Percentiles rank a stretch among this genome's conserved stretches.
Evolutionary conservation across 176 grass and related monocot species (phyloP).

Genomic region (Otatea glauca): DNA sequence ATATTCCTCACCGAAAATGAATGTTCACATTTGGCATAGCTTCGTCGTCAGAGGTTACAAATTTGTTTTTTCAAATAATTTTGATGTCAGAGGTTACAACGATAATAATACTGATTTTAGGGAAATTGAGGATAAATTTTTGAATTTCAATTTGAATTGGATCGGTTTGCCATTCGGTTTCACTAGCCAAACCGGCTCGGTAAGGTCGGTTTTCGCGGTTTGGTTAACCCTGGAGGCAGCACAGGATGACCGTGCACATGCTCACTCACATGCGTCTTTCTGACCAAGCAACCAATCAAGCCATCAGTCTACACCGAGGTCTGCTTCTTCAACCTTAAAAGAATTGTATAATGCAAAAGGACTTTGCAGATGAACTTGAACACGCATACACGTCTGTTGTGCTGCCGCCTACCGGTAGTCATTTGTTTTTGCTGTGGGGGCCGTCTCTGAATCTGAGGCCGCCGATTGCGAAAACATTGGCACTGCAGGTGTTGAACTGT

Average conservation of each 20-base stretch:
- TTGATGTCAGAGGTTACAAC: too few relatives aligned
- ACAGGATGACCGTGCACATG: conserved; percentile 18
- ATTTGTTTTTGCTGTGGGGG: conserved; percentile 38
- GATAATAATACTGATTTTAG: too few relatives aligned
- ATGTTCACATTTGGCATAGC: too few relatives aligned
- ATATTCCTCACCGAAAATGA: too few relatives aligned
- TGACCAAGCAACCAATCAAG: conserved; percentile 6
- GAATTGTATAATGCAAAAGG: conserved; percentile 38
- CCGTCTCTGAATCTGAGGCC: conserved; percentile 29
- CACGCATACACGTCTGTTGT: conserved; percentile 26
- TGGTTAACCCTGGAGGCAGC: too few relatives aligned
- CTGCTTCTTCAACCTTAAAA: neutral
- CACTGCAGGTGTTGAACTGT: neutral
- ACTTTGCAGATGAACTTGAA: neutral
- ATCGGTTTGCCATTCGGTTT: too few relatives aligned
- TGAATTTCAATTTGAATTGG: too few relatives aligned
- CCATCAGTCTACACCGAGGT: neutral
- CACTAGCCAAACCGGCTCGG: too few relatives aligned
- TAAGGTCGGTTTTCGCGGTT: too few relatives aligned
- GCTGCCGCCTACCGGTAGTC: neutral
- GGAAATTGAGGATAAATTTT: too few relatives aligned
- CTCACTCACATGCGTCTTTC: conserved; percentile 31
- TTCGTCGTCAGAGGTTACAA: too few relatives aligned
- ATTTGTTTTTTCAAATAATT: too few relatives aligned
- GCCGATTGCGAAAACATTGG: conserved; percentile 1